phyloP scores from a whole-genome alignment of 768 basidiomycete species.

The Lyophyllum semitale region DNA sequence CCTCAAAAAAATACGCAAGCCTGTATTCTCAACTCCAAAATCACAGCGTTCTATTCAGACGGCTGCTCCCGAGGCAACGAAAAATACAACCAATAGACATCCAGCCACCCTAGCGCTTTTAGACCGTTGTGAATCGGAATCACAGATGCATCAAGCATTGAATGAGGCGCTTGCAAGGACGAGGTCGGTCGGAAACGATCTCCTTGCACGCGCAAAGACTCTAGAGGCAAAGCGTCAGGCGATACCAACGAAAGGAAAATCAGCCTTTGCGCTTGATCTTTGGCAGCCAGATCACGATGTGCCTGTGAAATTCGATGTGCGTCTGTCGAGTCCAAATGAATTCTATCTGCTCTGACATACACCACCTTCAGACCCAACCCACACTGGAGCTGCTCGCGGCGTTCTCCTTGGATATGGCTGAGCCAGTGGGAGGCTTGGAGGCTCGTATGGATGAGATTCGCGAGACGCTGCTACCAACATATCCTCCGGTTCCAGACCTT shows the following conservation, averaged over 20 bases:
- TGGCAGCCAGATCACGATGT: slow-evolving; percentile 15
- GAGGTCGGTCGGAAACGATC: slow-evolving; percentile 7
- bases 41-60: neutral
- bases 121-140: slow-evolving; percentile 22
- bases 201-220: slow-evolving; percentile 2
- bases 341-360: neutral
- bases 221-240: slow-evolving; percentile 4
- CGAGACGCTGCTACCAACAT: slow-evolving; percentile 23
- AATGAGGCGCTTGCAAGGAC: slow-evolving; percentile 21
- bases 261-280: slow-evolving; percentile 10
- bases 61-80: neutral
- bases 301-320: slow-evolving; percentile 19
- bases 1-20: slow-evolving; percentile 32
- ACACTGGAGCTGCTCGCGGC: slow-evolving; percentile 21
- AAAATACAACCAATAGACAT: neutral
- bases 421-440: slow-evolving; percentile 14
- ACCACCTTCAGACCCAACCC: slow-evolving; percentile 18
- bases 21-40: slow-evolving; percentile 23
- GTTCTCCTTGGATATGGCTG: slow-evolving; percentile 15
- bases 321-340: neutral
- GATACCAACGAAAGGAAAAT: neutral
- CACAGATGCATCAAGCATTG: slow-evolving; percentile 24
- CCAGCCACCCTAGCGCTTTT: slow-evolving; percentile 21
- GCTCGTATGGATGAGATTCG: slow-evolving; percentile 30
- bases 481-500: slow-evolving; percentile 26